Base-by-base conservation (phyloP, 2,329 filamentous ascomycete species). In the Chrysoporthe deuterocubensis region DNA sequence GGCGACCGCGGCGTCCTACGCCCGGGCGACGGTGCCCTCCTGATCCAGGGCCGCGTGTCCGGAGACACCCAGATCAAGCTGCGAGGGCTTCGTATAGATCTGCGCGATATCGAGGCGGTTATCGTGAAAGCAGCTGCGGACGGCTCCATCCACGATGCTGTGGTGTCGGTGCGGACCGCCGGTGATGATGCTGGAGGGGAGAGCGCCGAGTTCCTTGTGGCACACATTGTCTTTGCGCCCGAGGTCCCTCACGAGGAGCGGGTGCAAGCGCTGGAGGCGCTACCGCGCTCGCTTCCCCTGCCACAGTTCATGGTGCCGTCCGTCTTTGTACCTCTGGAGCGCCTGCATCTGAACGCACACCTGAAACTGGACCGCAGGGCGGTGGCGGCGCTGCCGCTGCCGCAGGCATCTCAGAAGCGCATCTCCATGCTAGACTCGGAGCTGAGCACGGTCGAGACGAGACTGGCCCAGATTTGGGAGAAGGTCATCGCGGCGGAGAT, bases 31-130 rank as follows among this genome's bases (percentile, higher is more conserved):
- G 81, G 81, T 1, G 68, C 72, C 0, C 71, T 84, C 0, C 63
- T 76, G 0, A 72, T 80, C 42, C 65, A 77, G 6, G 80, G 81
- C 0, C 79, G 82, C 0, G 77, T 81, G 1, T 73, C 67, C 1
- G 81, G 80, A 3, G 81, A 84, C 64, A 80, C 77, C 0, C 78
- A 83, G 56, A 73, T 85, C 69, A 85, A 85, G 71, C 73, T 86
- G 1, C 74, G 77, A 8, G 68, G 68, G 4, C 57, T 68, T 14
- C 61, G 68, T 2, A 68, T 69, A 11, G 81, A 84, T 8, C 72
- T 84, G 0, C 69, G 72, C 11, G 82, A 83, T 1, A 60, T 69
- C 21, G 65, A 68, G 46, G 42, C 18, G 14, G 59, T 26, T 58
- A 60, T 69, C 32, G 16, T 68, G 11, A 14, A 50, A 4, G 52